phyloP scores from a whole-genome alignment of 2,329 filamentous ascomycete species.

The Trichoderma sp. region DNA sequence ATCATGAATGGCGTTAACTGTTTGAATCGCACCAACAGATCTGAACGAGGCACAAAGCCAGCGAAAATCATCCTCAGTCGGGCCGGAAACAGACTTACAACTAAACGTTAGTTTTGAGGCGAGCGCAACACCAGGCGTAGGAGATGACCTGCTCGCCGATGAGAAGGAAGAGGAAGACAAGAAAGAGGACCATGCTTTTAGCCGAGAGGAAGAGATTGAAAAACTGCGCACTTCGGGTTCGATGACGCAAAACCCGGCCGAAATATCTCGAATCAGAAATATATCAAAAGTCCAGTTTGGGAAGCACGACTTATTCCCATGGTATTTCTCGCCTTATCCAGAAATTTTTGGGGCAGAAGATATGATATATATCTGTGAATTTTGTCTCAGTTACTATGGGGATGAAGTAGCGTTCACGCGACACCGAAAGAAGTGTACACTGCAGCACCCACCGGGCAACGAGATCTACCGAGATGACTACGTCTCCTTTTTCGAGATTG shows the following conservation, averaged over 20 bases:
- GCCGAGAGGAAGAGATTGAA: slow-evolving; percentile 90
- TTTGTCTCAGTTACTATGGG: slow-evolving; percentile 90
- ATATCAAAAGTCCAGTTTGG: slow-evolving; percentile 94
- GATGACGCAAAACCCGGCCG: slow-evolving; percentile 98
- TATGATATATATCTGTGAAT: slow-evolving; percentile 94
- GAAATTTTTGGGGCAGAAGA: slow-evolving; percentile 86
- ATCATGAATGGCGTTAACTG: background rate
- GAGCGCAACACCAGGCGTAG: slow-evolving; percentile 45
- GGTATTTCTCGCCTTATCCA: slow-evolving; percentile 98
- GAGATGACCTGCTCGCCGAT: slow-evolving; percentile 58
- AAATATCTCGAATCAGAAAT: slow-evolving; percentile 94
- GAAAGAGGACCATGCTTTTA: slow-evolving; percentile 60
- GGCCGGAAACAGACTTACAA: slow-evolving; percentile 49
- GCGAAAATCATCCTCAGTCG: slow-evolving; percentile 47
- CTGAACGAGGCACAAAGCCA: slow-evolving; percentile 51
- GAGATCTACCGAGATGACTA: slow-evolving; percentile 96
- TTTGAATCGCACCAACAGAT: slow-evolving; percentile 36
- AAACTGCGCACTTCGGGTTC: slow-evolving; percentile 91
- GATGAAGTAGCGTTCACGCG: slow-evolving; percentile 79
- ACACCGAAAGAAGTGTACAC: slow-evolving; percentile 84
- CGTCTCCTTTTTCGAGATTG: slow-evolving; percentile 96
- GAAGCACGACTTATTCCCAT: slow-evolving; percentile 86
- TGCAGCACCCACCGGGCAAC: slow-evolving; percentile 93
- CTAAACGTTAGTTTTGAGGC: slow-evolving; percentile 47
- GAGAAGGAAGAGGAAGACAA: slow-evolving; percentile 50